Percentiles rank a stretch among this genome's conserved stretches.
Conservation (phyloP, 73 alveolate genomes). For the Tetrahymena thermophila region DNA sequence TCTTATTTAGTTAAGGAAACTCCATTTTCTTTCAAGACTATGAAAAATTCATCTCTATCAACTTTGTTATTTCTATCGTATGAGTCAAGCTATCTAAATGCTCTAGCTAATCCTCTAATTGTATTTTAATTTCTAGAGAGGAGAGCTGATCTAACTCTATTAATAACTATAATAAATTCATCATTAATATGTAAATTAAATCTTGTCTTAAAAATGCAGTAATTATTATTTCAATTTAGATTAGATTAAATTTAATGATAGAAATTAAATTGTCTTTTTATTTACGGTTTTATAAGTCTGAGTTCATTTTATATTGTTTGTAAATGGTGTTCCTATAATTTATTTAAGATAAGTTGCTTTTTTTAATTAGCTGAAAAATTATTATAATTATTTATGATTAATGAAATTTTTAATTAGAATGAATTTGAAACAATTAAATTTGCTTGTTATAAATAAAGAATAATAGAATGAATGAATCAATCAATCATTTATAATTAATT, state of each 20-base stretch:
- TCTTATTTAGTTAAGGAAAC: conserved; percentile 78
- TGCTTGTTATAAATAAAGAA: background rate
- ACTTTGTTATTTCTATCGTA: conserved; percentile 88
- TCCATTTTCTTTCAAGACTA: conserved; percentile 82
- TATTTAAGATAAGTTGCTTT: background rate
- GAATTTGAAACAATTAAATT: background rate
- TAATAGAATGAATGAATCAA: background rate
- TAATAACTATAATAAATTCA: background rate
- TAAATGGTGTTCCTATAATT: background rate
- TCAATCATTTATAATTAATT: background rate
- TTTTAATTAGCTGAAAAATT: background rate
- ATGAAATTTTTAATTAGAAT: background rate
- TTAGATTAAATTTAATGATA: background rate
- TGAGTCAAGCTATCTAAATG: conserved; percentile 75
- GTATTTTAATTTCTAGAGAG: conserved; percentile 72
- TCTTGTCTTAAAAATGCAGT: background rate
- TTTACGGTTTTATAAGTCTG: background rate
- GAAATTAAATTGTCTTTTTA: background rate
- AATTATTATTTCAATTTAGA: background rate
- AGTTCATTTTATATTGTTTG: background rate
- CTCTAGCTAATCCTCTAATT: conserved; percentile 75
- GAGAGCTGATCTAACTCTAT: conserved; percentile 36
- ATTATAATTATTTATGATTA: background rate
- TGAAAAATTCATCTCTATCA: conserved; percentile 82
- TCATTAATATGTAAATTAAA: background rate